Evolutionary conservation across 768 basidiomycete species (phyloP).

Genomic region (Mycena olivaceomarginata): DNA sequence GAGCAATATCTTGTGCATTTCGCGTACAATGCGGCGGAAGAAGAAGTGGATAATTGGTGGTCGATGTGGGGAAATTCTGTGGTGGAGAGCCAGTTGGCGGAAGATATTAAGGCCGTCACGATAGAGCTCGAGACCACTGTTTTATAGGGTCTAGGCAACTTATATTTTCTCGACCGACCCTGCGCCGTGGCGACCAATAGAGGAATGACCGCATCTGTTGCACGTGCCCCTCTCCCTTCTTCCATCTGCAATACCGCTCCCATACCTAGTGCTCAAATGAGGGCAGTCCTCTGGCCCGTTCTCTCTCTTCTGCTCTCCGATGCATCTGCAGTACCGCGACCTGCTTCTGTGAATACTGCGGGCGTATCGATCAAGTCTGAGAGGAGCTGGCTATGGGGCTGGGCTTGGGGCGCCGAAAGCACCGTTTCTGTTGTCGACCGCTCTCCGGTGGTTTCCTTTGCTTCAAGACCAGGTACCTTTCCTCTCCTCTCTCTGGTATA

Average conservation of each 20-base stretch:
- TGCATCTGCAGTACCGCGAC: conserved; percentile 43
- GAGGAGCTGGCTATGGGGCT: conserved; percentile 74
- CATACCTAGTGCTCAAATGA: conserved; percentile 17
- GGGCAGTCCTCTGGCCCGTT: conserved; percentile 36
- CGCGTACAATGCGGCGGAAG: conserved; percentile 8
- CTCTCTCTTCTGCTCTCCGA: conserved; percentile 24
- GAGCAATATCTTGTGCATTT: conserved; percentile 33
- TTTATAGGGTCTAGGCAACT: too few relatives aligned
- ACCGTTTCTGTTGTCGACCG: conserved; percentile 87
- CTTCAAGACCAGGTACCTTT: conserved; percentile 74
- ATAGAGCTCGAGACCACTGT: too few relatives aligned
- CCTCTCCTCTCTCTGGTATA: not conserved
- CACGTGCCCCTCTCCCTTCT: too few relatives aligned
- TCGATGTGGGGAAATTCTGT: conserved; percentile 17
- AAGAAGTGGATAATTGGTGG: conserved; percentile 25
- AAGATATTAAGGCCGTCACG: not conserved
- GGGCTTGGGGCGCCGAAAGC: conserved; percentile 83
- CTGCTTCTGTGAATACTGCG: conserved; percentile 50
- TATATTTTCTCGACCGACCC: too few relatives aligned
- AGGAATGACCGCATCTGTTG: too few relatives aligned
- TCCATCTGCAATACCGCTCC: too few relatives aligned
- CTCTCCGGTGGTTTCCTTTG: conserved; percentile 81
- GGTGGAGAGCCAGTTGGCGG: not conserved
- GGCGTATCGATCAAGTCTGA: conserved; percentile 67
- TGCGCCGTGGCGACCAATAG: too few relatives aligned